phyloP scores from a whole-genome alignment of 441 rosid genomes.

The Dalechampia spathulata region DNA sequence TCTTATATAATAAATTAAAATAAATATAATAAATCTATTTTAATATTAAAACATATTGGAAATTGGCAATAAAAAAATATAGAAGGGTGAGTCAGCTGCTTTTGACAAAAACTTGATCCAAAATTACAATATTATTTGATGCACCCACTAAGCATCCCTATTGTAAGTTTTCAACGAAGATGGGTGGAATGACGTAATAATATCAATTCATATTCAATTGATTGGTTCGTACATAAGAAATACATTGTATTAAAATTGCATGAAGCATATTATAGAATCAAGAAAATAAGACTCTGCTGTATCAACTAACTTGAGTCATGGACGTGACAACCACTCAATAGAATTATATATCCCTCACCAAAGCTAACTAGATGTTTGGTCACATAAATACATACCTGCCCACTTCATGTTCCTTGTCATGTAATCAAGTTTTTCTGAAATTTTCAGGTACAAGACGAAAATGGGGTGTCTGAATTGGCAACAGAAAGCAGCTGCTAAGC shows the following conservation, averaged over 20 bases:
- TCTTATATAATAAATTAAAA: too few relatives aligned
- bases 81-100: too few relatives aligned
- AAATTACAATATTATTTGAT: too few relatives aligned
- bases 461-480: conserved; percentile 19
- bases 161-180: too few relatives aligned
- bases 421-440: neutral
- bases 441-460: conserved; percentile 9
- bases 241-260: neutral
- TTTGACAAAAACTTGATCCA: too few relatives aligned
- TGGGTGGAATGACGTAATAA: too few relatives aligned
- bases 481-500: conserved; percentile 1
- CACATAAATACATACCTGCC: conserved; percentile 20
- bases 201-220: too few relatives aligned
- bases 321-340: conserved; percentile 63
- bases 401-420: conserved; percentile 11
- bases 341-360: conserved; percentile 16
- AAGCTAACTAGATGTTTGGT: conserved; percentile 2
- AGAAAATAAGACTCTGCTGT: too few relatives aligned
- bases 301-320: conserved; percentile 27
- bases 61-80: too few relatives aligned
- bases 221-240: too few relatives aligned
- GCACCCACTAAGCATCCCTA: too few relatives aligned
- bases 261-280: neutral
- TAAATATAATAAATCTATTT: too few relatives aligned
- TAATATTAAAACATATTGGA: neutral